Percentiles rank a stretch among this genome's conserved stretches.
Evolutionary conservation across 805 yeast species (phyloP).

Genomic region (Kazachstania africana): DNA sequence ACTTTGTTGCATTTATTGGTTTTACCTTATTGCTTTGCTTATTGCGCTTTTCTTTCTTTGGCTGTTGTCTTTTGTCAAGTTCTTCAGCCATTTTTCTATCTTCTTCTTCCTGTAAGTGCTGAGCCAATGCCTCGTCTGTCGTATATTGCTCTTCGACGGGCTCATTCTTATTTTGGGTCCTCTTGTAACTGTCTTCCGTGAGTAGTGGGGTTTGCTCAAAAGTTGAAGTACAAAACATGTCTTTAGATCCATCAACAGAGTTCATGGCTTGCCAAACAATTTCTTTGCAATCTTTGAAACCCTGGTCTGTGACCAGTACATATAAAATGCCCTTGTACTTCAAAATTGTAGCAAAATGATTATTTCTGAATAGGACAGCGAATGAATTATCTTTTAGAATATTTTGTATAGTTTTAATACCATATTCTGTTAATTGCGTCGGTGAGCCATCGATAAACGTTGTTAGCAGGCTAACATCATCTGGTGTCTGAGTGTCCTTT

Average conservation of each 20-base stretch:
- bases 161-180: neutral
- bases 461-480: slow-evolving; percentile 25
- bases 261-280: slow-evolving; percentile 74
- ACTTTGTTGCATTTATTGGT: neutral
- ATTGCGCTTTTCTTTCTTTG: slow-evolving; percentile 28
- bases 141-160: slow-evolving; percentile 6
- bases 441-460: slow-evolving; percentile 45
- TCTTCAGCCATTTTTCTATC: slow-evolving; percentile 25
- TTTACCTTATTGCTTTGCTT: slow-evolving; percentile 21
- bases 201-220: slow-evolving; percentile 26
- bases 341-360: slow-evolving; percentile 69
- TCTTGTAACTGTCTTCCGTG: neutral
- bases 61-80: slow-evolving; percentile 3
- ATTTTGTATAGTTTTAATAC: slow-evolving; percentile 37
- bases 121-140: slow-evolving; percentile 31
- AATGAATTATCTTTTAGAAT: slow-evolving; percentile 39
- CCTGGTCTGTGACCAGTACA: slow-evolving; percentile 63
- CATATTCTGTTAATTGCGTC: slow-evolving; percentile 64
- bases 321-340: slow-evolving; percentile 41
- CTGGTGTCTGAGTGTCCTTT: slow-evolving; percentile 12
- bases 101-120: slow-evolving; percentile 40
- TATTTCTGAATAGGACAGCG: slow-evolving; percentile 73
- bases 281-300: slow-evolving; percentile 35
- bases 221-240: slow-evolving; percentile 52
- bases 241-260: slow-evolving; percentile 53